Conservation (phyloP, 208 protist species). For the Leishmania arabica region DNA sequence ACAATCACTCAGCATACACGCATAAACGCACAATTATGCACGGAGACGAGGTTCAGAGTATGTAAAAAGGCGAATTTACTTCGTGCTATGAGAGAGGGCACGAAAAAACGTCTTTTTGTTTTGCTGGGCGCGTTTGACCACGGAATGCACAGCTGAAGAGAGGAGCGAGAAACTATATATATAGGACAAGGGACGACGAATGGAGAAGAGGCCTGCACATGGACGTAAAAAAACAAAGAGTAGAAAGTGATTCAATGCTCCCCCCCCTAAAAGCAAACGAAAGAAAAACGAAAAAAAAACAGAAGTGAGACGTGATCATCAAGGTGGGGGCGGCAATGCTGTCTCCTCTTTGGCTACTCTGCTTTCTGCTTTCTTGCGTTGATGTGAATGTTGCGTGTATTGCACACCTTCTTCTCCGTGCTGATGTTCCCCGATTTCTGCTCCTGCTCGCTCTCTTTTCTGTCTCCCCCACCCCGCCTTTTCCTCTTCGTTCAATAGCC, state of each 20-base stretch:
- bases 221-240: neutral
- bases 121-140: neutral
- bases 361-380: neutral
- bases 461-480: neutral
- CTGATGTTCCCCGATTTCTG: neutral
- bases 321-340: neutral
- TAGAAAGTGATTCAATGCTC: neutral
- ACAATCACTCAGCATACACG: slow-evolving; percentile 1
- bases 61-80: neutral
- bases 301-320: neutral
- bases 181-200: neutral
- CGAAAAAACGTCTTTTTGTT: neutral
- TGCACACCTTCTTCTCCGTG: neutral
- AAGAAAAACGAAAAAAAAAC: neutral
- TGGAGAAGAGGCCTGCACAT: neutral
- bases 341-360: neutral
- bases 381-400: neutral
- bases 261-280: neutral
- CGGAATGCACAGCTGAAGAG: neutral
- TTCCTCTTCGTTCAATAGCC: neutral
- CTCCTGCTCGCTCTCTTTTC: slow-evolving; percentile 2
- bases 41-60: neutral
- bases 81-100: neutral
- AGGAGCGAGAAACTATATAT: neutral
- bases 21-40: neutral